Evolutionary conservation across 768 basidiomycete genomes (phyloP).

Genomic region (Pleurotus tuoliensis): DNA sequence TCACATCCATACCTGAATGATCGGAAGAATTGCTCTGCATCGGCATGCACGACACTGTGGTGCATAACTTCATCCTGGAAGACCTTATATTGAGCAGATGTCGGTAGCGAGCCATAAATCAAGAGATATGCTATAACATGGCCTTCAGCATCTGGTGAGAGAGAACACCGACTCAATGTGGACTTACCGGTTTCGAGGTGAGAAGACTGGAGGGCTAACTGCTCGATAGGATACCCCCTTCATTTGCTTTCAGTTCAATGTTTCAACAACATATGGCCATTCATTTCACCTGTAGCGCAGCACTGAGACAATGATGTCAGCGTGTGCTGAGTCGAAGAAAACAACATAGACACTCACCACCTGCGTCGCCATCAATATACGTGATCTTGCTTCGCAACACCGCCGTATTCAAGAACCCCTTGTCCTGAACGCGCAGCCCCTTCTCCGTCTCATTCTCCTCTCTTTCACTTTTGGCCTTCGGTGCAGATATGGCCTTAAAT

Average conservation of each 20-base stretch:
- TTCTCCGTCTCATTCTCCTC: constrained; percentile 82
- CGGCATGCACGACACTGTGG: constrained; percentile 65
- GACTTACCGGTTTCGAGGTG: constrained; percentile 65
- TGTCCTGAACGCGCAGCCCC: constrained; percentile 75
- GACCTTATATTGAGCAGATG: constrained; percentile 47
- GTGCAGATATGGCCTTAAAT: constrained; percentile 73
- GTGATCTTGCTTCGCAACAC: constrained; percentile 80
- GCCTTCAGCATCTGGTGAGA: neutral
- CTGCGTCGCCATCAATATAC: constrained; percentile 87
- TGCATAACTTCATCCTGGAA: constrained; percentile 79
- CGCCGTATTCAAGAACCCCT: constrained; percentile 81
- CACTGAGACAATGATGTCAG: constrained; percentile 27
- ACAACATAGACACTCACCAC: constrained; percentile 39
- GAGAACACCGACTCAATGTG: too few species aligned
- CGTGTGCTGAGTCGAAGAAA: neutral
- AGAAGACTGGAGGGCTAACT: constrained; percentile 73
- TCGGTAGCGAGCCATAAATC: constrained; percentile 82
- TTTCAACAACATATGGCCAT: neutral
- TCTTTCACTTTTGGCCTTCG: constrained; percentile 52
- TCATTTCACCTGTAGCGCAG: constrained; percentile 66
- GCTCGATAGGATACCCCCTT: constrained; percentile 92
- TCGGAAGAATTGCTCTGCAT: constrained; percentile 65
- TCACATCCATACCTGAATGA: constrained; percentile 49
- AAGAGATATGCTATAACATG: constrained; percentile 64
- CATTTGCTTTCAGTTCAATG: neutral